Evolutionary conservation across 805 yeast genomes (phyloP).

Genomic region (Yarrowia sp.): DNA sequence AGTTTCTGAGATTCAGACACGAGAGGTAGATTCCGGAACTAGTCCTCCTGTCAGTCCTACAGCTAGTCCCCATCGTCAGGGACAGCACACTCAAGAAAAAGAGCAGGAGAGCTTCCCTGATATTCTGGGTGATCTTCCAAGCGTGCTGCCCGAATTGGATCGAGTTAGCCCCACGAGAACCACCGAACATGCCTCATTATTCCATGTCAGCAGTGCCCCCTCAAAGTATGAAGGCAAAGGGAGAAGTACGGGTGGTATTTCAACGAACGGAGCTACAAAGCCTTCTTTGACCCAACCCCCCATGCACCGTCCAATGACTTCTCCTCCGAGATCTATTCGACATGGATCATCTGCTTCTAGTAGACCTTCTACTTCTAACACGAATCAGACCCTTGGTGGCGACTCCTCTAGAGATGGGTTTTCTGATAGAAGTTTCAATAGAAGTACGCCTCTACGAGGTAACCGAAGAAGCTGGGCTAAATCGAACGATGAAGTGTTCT

Average conservation of each 20-base stretch:
- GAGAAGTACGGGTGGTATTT: background rate
- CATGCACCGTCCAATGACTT: background rate
- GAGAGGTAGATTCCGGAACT: background rate
- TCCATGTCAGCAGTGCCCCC: background rate
- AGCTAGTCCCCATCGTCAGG: background rate
- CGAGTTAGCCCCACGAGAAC: constrained; percentile 1
- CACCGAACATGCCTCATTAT: background rate
- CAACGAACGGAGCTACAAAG: background rate
- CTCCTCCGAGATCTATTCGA: background rate
- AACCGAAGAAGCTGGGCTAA: constrained; percentile 13
- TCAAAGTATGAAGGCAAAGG: background rate
- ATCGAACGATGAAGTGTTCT: constrained; percentile 21
- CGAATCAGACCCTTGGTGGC: background rate
- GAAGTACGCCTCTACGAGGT: background rate
- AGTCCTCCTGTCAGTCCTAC: constrained; percentile 8
- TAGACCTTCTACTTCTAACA: background rate
- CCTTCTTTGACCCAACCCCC: too few species aligned
- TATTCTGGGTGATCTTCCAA: constrained; percentile 11
- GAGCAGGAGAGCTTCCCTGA: constrained; percentile 11
- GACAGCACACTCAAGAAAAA: too few species aligned
- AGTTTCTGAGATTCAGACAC: background rate
- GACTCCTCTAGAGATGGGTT: background rate
- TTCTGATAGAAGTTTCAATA: constrained; percentile 3
- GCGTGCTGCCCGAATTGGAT: constrained; percentile 20
- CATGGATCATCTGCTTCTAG: constrained; percentile 2